Percentiles rank a stretch among this genome's conserved stretches.
Evolutionary conservation across 495 filamentous ascomycete genomes (phyloP).

Genomic region (Aspergillus campestris): DNA sequence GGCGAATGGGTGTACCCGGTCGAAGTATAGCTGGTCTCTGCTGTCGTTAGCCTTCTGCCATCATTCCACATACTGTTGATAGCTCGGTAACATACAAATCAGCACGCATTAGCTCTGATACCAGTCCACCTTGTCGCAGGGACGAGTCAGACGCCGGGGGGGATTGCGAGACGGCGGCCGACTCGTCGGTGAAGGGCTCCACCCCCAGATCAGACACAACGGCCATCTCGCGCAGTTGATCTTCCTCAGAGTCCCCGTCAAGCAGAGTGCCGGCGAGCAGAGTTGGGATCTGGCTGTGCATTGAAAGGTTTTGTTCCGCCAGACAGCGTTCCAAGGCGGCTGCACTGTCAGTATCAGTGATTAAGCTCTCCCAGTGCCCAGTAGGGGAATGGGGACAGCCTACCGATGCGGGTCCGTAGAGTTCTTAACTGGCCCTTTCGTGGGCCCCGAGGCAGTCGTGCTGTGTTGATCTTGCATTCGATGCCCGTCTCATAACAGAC

Average conservation of each 20-base stretch:
- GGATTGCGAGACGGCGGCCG: conserved; percentile 1
- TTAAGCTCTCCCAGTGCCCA: background rate
- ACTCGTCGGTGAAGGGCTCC: conserved; percentile 1
- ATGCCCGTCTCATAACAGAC: conserved; percentile 42
- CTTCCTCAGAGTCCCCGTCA: conserved; percentile 14
- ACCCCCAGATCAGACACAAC: background rate
- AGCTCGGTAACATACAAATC: conserved; percentile 28
- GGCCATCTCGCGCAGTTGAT: conserved; percentile 4
- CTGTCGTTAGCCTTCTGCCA: background rate
- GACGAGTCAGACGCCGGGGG: conserved; percentile 6
- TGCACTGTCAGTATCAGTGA: background rate
- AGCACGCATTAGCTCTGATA: conserved; percentile 25
- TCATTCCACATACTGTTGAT: background rate
- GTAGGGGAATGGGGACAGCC: background rate
- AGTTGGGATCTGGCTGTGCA: conserved; percentile 10
- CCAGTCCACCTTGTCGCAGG: conserved; percentile 3
- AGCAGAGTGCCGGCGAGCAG: conserved; percentile 7
- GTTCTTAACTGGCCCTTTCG: conserved; percentile 47
- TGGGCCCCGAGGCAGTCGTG: conserved; percentile 39
- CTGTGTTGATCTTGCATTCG: conserved; percentile 39
- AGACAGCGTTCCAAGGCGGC: conserved; percentile 19
- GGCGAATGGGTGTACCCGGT: conserved; percentile 45
- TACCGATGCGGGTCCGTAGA: conserved; percentile 39
- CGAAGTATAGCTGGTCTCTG: conserved; percentile 51
- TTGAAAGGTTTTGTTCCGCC: conserved; percentile 13